phyloP scores from a whole-genome alignment of 192 early-diverging fungal species.

The Jimgerdemannia lactiflua region DNA sequence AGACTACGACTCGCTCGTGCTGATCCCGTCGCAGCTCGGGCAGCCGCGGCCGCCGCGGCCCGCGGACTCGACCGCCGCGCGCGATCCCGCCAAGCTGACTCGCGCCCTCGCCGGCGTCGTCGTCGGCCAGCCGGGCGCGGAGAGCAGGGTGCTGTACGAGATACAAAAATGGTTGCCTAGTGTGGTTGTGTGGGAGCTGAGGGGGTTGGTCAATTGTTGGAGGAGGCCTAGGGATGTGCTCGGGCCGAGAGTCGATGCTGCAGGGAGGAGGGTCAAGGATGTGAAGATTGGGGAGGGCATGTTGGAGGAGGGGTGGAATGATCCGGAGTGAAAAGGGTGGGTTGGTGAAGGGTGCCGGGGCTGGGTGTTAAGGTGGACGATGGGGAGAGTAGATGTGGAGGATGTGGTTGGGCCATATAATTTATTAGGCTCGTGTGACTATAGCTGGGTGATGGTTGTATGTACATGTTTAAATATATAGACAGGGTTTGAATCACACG shows the following conservation, averaged over 20 bases:
- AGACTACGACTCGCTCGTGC: not conserved
- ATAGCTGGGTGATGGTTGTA: no score
- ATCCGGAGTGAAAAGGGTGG: not conserved
- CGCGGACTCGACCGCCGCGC: not conserved
- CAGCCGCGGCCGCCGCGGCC: conserved; percentile 2
- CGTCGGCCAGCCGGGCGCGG: not conserved
- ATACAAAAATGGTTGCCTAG: not conserved
- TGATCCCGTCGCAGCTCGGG: conserved; percentile 10
- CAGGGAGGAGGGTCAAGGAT: not conserved
- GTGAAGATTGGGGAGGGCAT: not conserved
- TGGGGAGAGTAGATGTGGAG: no score
- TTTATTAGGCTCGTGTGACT: no score
- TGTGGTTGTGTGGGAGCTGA: not conserved
- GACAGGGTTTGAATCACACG: no score
- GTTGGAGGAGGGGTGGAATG: not conserved
- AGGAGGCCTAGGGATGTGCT: not conserved
- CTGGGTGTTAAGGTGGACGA: no score
- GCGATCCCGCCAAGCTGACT: not conserved
- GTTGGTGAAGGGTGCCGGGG: not conserved
- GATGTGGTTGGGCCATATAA: no score
- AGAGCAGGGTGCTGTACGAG: not conserved
- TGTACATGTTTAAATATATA: no score
- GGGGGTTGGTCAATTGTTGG: not conserved
- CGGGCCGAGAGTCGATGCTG: not conserved
- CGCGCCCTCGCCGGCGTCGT: not conserved